Base-by-base conservation (phyloP, 495 filamentous ascomycete species). In the Patellaria atrata region DNA sequence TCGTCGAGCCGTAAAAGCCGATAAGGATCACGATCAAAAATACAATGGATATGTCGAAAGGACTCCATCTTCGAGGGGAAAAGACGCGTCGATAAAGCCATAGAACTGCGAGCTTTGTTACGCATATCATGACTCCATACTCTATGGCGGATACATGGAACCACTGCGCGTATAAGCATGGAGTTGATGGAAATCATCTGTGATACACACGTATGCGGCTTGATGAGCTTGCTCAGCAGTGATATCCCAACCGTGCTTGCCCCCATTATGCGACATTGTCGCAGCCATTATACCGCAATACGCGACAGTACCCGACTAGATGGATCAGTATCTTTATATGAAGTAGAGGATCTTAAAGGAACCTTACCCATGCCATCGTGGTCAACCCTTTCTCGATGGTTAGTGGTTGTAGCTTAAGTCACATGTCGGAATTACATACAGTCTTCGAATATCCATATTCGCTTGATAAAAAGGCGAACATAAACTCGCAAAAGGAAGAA, bases 381-480 rank as follows among this genome's bases (percentile, higher is more conserved):
- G n/a, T n/a, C n/a, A n/a, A n/a, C n/a, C n/a, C n/a, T n/a, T n/a
- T n/a, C n/a, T n/a, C n/a, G n/a, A n/a, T n/a, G n/a, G n/a, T n/a
- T n/a, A n/a, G n/a, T n/a, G n/a, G n/a, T n/a, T n/a, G n/a, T n/a
- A n/a, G n/a, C n/a, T n/a, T n/a, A n/a, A n/a, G n/a, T n/a, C n/a
- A n/a, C n/a, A n/a, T n/a, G n/a, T n/a, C n/a, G n/a, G n/a, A n/a
- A n/a, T n/a, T n/a, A n/a, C 41, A 27, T 39, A 44, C 41, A 44
- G 23, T 44, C 41, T 30, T 44, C 41, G 1, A 44, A 23, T 8
- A 33, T 22, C 41, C 41, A 44, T 23, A 38, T 33, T 8, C 35
- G 22, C 14, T 36, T 30, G 16, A 44, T 23, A 13, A 34, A 34
- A 1, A 44, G 22, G 8, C 41, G 27, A 1, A 44, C 29, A 19